phyloP scores from a whole-genome alignment of 148 eudicot species.

The Cornus suecica region DNA sequence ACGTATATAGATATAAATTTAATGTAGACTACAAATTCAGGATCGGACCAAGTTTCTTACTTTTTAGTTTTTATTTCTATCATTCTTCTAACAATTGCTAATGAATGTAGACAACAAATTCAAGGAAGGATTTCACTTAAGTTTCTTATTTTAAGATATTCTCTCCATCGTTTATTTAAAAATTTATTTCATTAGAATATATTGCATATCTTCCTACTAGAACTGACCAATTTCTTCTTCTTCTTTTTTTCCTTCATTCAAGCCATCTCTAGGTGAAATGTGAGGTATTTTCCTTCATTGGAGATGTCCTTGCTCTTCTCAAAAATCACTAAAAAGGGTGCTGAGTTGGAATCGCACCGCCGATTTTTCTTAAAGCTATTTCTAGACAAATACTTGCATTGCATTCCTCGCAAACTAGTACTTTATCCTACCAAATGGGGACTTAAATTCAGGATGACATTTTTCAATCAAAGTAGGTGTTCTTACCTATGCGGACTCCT shows the following conservation, averaged over 20 bases:
- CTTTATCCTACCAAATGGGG: background rate
- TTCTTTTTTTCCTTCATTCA: too few species aligned
- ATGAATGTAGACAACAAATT: too few species aligned
- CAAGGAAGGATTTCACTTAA: too few species aligned
- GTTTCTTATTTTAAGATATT: background rate
- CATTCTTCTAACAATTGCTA: too few species aligned
- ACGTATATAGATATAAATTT: too few species aligned
- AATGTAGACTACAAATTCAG: too few species aligned
- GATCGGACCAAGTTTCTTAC: too few species aligned
- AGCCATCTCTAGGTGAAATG: too few species aligned
- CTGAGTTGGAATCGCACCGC: too few species aligned
- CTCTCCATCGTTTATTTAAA: background rate
- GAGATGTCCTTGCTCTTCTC: background rate
- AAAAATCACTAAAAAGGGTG: too few species aligned
- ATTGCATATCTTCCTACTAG: background rate
- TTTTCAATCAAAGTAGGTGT: background rate
- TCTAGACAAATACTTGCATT: background rate
- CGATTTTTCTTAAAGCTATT: background rate
- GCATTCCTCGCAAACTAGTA: background rate
- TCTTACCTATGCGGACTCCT: constrained; percentile 92
- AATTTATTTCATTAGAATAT: background rate
- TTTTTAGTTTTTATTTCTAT: too few species aligned
- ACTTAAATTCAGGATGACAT: background rate
- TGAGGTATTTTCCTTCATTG: background rate
- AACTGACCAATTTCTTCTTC: background rate